Conservation (phyloP, 2,329 filamentous ascomycete species). For the Chaetomium globosum region DNA sequence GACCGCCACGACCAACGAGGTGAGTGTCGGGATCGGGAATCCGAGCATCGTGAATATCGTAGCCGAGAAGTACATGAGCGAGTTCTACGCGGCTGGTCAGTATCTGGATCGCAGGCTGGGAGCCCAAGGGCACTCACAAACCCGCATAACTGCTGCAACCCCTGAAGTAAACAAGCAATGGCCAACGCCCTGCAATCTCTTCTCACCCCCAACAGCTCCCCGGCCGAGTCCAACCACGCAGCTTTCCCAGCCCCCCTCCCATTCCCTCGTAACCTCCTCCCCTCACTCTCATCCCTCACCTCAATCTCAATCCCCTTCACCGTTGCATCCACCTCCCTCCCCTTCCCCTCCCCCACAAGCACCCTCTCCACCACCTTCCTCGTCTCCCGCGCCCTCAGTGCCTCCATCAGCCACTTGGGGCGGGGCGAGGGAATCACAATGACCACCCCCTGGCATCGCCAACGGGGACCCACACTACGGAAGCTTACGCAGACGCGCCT, state of each 20-base stretch:
- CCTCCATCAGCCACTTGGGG: slow-evolving; percentile 84
- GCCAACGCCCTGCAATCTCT: slow-evolving; percentile 74
- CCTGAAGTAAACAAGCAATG: slow-evolving; percentile 86
- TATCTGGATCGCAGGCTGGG: neutral
- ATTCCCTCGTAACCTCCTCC: slow-evolving; percentile 50
- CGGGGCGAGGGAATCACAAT: no score
- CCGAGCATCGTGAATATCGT: slow-evolving; percentile 78
- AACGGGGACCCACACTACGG: no score
- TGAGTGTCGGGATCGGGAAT: slow-evolving; percentile 77
- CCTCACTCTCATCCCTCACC: slow-evolving; percentile 64
- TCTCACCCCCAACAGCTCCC: slow-evolving; percentile 58
- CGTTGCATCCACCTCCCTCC: slow-evolving; percentile 48
- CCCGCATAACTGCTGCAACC: slow-evolving; percentile 83
- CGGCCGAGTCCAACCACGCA: slow-evolving; percentile 52
- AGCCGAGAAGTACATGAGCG: slow-evolving; percentile 88
- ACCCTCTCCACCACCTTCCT: slow-evolving; percentile 66
- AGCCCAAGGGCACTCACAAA: slow-evolving; percentile 59
- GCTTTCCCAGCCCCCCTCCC: slow-evolving; percentile 40
- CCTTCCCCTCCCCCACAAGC: slow-evolving; percentile 52
- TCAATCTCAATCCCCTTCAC: slow-evolving; percentile 73
- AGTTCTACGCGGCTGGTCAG: slow-evolving; percentile 60
- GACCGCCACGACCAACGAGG: slow-evolving; percentile 73
- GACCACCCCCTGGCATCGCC: no score
- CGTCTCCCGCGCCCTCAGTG: slow-evolving; percentile 64
- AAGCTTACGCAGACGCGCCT: no score